Evolutionary conservation across 1,139 yeast genomes (phyloP).

Genomic region (Taphrina sp.): DNA sequence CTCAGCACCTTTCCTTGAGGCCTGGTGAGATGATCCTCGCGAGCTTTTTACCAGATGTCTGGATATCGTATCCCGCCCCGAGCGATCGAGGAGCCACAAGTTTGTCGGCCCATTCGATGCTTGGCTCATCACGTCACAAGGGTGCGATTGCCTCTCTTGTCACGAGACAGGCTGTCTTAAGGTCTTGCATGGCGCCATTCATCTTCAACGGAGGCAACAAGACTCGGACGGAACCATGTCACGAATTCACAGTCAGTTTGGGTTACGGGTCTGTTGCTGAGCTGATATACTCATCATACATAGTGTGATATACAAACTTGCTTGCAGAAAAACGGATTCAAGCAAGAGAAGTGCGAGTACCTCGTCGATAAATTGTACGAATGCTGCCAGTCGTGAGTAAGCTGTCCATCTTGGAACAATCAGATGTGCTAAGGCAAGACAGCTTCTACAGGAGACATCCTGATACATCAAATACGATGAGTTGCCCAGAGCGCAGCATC

Average conservation of each 20-base stretch:
- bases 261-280: no score
- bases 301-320: conserved; percentile 26
- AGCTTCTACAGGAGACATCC: conserved; percentile 25
- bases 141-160: no score
- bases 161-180: no score
- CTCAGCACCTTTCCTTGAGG: no score
- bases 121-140: no score
- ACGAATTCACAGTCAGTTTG: conserved; percentile 22
- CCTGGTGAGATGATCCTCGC: no score
- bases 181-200: conserved; percentile 10
- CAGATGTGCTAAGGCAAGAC: neutral
- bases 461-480: conserved; percentile 6
- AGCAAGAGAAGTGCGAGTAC: conserved; percentile 28
- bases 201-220: conserved; percentile 20
- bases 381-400: conserved; percentile 19
- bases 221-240: conserved; percentile 17
- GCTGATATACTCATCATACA: no score
- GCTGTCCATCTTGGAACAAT: neutral
- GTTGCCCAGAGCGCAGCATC: conserved; percentile 21
- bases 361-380: conserved; percentile 28
- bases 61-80: no score
- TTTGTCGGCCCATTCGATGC: no score
- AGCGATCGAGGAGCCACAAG: no score
- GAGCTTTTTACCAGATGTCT: no score
- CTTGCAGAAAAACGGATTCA: conserved; percentile 21